phyloP scores from a whole-genome alignment of 1,139 yeast species.

The Suhomyces choctaworum region DNA sequence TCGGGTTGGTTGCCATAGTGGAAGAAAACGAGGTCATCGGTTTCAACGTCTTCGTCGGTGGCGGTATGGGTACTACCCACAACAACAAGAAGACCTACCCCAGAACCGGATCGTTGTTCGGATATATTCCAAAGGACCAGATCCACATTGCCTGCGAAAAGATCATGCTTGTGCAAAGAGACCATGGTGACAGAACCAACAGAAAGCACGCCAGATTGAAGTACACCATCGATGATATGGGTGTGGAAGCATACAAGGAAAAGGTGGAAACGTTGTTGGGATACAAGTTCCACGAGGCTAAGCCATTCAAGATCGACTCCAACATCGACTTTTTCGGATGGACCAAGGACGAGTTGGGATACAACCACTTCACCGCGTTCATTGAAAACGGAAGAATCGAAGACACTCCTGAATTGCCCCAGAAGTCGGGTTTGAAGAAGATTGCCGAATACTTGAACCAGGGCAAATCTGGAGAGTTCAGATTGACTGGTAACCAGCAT shows the following conservation, averaged over 20 bases:
- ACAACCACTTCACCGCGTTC: slow-evolving; percentile 89
- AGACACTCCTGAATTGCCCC: slow-evolving; percentile 87
- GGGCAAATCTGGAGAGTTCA: slow-evolving; percentile 72
- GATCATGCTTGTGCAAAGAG: slow-evolving; percentile 93
- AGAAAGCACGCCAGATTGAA: slow-evolving; percentile 98
- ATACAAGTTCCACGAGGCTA: slow-evolving; percentile 66
- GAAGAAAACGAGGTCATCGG: slow-evolving; percentile 68
- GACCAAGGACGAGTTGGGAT: slow-evolving; percentile 85
- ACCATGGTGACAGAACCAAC: slow-evolving; percentile 91
- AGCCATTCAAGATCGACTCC: slow-evolving; percentile 74
- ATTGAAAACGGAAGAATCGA: slow-evolving; percentile 97
- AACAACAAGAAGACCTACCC: slow-evolving; percentile 97
- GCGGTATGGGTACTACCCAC: slow-evolving; percentile 99
- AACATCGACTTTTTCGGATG: slow-evolving; percentile 94
- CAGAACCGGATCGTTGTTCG: slow-evolving; percentile 86
- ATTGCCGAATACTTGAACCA: slow-evolving; percentile 66
- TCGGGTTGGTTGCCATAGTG: slow-evolving; percentile 88
- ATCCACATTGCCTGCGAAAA: slow-evolving; percentile 82
- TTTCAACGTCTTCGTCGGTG: slow-evolving; percentile 89
- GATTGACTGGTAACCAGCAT: slow-evolving; percentile 96
- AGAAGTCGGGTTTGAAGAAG: slow-evolving; percentile 81
- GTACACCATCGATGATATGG: slow-evolving; percentile 92
- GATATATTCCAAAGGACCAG: slow-evolving; percentile 68
- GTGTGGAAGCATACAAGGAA: slow-evolving; percentile 74
- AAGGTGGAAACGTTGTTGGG: slow-evolving; percentile 87